phyloP scores from a whole-genome alignment of 73 alveolate species.

The Paramecium pentaurelia region DNA sequence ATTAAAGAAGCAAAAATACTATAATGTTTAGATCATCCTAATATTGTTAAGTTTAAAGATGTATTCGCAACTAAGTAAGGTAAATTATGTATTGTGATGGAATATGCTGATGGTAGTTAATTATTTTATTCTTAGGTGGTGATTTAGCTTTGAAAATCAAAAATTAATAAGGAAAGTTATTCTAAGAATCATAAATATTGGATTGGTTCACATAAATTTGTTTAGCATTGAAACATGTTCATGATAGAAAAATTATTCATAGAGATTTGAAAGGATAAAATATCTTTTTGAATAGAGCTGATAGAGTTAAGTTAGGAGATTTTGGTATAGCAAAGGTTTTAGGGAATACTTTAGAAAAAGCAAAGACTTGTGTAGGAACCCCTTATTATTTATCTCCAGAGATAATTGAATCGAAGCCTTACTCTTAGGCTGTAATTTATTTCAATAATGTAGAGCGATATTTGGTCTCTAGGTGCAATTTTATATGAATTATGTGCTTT shows the following conservation, averaged over 20 bases:
- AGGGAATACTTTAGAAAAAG: conserved; percentile 82
- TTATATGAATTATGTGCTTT: conserved; percentile 51
- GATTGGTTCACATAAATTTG: conserved; percentile 76
- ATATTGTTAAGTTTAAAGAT: conserved; percentile 84
- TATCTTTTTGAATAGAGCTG: conserved; percentile 89
- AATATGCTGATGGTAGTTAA: conserved; percentile 89
- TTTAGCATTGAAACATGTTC: conserved; percentile 90
- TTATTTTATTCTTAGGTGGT: conserved; percentile 63
- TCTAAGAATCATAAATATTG: conserved; percentile 76
- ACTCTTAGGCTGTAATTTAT: conserved; percentile 65
- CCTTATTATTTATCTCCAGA: conserved; percentile 97
- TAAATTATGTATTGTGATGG: conserved; percentile 83
- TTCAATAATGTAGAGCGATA: conserved; percentile 60
- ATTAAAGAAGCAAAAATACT: conserved; percentile 75
- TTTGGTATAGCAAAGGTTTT: conserved; percentile 90
- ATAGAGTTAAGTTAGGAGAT: conserved; percentile 80
- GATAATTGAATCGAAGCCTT: conserved; percentile 89
- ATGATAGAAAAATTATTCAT: conserved; percentile 93
- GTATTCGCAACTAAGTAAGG: conserved; percentile 80
- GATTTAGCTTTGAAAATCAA: conserved; percentile 72
- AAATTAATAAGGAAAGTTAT: conserved; percentile 63
- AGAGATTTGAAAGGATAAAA: conserved; percentile 93
- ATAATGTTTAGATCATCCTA: conserved; percentile 81
- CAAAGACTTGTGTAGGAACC: conserved; percentile 95
- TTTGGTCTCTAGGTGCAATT: conserved; percentile 56